Evolutionary conservation across 2,329 filamentous ascomycete species (phyloP), one percentile per base, ranked within the genome.

Genomic region (Amphichorda felina): DNA sequence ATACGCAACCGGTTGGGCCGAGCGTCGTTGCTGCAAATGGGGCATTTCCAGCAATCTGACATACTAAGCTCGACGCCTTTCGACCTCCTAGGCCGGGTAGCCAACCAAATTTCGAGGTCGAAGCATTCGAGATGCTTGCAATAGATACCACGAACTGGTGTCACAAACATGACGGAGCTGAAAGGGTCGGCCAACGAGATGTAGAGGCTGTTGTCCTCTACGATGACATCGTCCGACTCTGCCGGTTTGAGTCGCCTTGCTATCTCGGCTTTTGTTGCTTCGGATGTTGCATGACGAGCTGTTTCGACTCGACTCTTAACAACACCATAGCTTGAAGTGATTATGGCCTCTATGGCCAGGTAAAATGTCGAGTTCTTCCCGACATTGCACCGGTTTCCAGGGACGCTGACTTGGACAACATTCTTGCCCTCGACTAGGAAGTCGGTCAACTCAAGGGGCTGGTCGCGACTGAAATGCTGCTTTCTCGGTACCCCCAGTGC

Each of bases 61-160:
- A 70, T 58, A 2, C 66, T 67, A 8, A 72, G 74, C 44, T 78
- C 68, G 7, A 24, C 40, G 25, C 43, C 43, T n/a, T 37, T 38
- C 4, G 42, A 25, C n/a, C 19, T 52, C 40, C 67, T 69, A 5
- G 65, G 63, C 29, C 84, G 75, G 5, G 80, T 84, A 11, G 65
- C 56, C 8, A 98, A 69, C 63, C 85, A 96, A 1, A 74, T 88
- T 15, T 82, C 71, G 7, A 95, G 73, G 52, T 96, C 89, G 51
- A 96, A 95, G 51, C 87, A 94, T 50, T 95, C 85, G 25, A 80
- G 63, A 51, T 98, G 89, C 17, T 63, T 62, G 53, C 91, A 98
- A 3, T 55, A 46, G 7, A 49, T 60, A 18, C 85, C 78, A 19
- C 88, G 79, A 2, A 79, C 84, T 1, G 91, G 89, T 0, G 70